Conservation (phyloP, 208 protist genomes). For the Crithidia expoeki region DNA sequence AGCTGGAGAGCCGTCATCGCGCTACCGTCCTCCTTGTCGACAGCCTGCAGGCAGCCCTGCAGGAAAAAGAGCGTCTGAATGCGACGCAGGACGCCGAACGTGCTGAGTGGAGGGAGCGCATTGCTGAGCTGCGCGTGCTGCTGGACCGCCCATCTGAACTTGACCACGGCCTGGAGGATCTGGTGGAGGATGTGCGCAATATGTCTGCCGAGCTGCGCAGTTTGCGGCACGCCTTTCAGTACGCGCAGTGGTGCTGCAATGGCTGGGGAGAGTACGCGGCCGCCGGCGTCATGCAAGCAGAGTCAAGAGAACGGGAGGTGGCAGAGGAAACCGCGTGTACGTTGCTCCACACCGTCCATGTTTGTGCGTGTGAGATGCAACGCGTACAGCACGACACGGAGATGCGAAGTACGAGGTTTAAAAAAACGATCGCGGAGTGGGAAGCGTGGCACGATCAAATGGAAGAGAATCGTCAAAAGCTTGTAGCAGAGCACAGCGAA, state of each 20-base stretch:
- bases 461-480: slow-evolving; percentile 6
- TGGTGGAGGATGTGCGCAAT: slow-evolving; percentile 44
- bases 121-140: slow-evolving; percentile 38
- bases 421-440: slow-evolving; percentile 3
- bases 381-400: not conserved
- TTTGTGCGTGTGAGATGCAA: not conserved
- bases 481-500: slow-evolving; percentile 7
- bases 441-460: slow-evolving; percentile 7
- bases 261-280: slow-evolving; percentile 22
- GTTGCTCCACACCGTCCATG: not conserved
- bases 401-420: not conserved
- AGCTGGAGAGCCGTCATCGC: slow-evolving; percentile 49
- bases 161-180: slow-evolving; percentile 36
- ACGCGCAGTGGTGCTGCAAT: slow-evolving; percentile 26
- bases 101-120: slow-evolving; percentile 35
- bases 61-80: slow-evolving; percentile 57
- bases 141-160: slow-evolving; percentile 59
- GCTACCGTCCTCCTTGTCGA: slow-evolving; percentile 43
- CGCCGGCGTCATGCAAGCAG: slow-evolving; percentile 23
- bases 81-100: slow-evolving; percentile 52
- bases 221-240: slow-evolving; percentile 21
- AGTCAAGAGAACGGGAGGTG: slow-evolving; percentile 32
- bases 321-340: slow-evolving; percentile 22
- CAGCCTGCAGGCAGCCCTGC: slow-evolving; percentile 53
- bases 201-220: slow-evolving; percentile 37